phyloP scores from a whole-genome alignment of 2,329 filamentous ascomycete species.

The Cordyceps cicadae region DNA sequence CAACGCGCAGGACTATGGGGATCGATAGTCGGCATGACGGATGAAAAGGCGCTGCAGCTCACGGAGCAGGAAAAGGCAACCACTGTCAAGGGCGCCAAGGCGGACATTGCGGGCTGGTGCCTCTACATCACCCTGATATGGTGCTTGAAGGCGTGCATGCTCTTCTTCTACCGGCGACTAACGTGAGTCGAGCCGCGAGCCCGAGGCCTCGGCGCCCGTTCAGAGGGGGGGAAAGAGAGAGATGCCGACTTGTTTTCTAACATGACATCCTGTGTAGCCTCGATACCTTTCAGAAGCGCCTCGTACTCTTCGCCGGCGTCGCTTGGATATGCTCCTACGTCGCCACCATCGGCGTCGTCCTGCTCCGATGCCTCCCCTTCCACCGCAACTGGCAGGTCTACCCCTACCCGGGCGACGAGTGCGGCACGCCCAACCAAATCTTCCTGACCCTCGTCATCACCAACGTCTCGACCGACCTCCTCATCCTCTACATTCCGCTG shows the following conservation, averaged over 20 bases:
- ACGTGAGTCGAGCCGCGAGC: too few relatives aligned
- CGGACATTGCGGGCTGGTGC: slow-evolving; percentile 25
- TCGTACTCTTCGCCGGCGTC: slow-evolving; percentile 15
- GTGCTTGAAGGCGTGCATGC: slow-evolving; percentile 30
- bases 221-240: too few relatives aligned
- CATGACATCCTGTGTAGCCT: slow-evolving; percentile 10
- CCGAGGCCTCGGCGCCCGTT: background rate
- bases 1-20: slow-evolving; percentile 17
- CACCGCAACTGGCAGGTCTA: slow-evolving; percentile 20
- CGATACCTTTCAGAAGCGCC: slow-evolving; percentile 15
- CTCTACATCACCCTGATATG: slow-evolving; percentile 31
- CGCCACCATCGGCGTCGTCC: slow-evolving; percentile 17
- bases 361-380: slow-evolving; percentile 17
- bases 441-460: slow-evolving; percentile 17
- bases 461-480: slow-evolving; percentile 19
- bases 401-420: slow-evolving; percentile 19
- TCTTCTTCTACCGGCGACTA: slow-evolving; percentile 30
- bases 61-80: slow-evolving; percentile 11
- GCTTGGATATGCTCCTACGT: slow-evolving; percentile 14
- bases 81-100: slow-evolving; percentile 18
- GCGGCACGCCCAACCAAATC: slow-evolving; percentile 16
- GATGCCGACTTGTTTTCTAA: too few relatives aligned
- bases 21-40: slow-evolving; percentile 18
- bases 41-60: slow-evolving; percentile 14
- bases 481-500: slow-evolving; percentile 18